Evolutionary conservation across 345 rosid genomes (phyloP).

Genomic region (Eucalyptus sp.): DNA sequence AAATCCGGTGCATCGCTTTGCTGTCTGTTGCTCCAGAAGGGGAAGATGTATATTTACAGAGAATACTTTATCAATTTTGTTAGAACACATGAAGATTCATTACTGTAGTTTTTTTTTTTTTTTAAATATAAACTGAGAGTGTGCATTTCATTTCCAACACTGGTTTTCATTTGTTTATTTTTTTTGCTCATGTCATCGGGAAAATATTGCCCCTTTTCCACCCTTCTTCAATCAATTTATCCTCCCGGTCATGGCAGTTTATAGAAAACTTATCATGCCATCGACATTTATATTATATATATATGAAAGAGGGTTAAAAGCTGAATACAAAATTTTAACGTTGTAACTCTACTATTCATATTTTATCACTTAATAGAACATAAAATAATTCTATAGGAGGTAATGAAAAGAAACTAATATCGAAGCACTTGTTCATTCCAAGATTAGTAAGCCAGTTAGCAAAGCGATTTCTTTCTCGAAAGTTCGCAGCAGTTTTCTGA

Average conservation of each 20-base stretch:
- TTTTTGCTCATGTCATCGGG: background rate
- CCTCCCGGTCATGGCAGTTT: background rate
- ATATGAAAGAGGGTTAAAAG: background rate
- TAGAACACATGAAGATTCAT: background rate
- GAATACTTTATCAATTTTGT: background rate
- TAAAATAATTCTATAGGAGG: background rate
- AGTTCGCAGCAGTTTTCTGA: too few relatives aligned
- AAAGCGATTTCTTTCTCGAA: too few relatives aligned
- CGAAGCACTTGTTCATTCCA: background rate
- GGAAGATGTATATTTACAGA: background rate
- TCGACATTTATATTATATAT: background rate
- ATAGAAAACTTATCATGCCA: background rate
- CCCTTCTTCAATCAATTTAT: background rate
- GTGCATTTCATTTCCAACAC: background rate
- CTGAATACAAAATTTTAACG: background rate
- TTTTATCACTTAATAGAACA: too few relatives aligned
- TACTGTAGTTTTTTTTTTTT: background rate
- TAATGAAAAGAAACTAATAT: too few relatives aligned
- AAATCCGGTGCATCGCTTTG: background rate
- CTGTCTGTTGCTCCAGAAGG: background rate
- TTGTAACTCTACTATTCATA: background rate
- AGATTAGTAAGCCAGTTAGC: too few relatives aligned
- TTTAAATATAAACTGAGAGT: background rate
- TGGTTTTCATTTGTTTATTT: background rate
- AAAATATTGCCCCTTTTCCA: background rate